Evolutionary conservation across 495 filamentous ascomycete genomes (phyloP).

Genomic region (Trichoderma reesei): DNA sequence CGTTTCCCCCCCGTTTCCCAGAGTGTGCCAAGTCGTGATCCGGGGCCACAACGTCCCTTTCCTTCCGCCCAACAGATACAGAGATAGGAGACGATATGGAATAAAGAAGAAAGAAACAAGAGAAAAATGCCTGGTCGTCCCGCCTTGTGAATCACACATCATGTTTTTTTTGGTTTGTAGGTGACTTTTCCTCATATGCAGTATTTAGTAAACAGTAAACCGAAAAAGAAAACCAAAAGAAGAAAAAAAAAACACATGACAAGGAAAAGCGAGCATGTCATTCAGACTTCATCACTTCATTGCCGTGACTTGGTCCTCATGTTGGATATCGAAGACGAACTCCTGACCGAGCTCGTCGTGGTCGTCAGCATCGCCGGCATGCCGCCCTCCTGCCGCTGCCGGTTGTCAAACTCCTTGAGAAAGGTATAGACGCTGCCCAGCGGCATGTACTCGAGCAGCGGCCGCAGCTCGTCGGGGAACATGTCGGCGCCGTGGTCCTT

Average conservation of each 20-base stretch:
- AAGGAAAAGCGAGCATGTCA: background rate
- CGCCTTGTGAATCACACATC: background rate
- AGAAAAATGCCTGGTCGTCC: background rate
- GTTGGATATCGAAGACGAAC: background rate
- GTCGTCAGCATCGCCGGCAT: background rate
- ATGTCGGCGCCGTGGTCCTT: slow-evolving; percentile 8
- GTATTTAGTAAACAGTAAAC: background rate
- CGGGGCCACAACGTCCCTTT: too few species aligned
- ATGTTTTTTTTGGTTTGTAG: background rate
- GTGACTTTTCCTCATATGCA: background rate
- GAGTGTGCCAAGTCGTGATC: too few species aligned
- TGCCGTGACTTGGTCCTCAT: background rate
- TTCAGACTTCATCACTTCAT: background rate
- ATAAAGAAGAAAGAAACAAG: background rate
- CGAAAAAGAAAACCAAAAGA: background rate
- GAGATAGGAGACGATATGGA: too few species aligned
- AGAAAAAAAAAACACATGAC: background rate
- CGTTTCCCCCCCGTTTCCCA: too few species aligned
- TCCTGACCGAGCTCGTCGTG: background rate
- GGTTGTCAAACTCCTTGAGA: slow-evolving; percentile 12
- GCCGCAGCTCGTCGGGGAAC: slow-evolving; percentile 12
- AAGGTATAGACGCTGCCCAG: slow-evolving; percentile 12
- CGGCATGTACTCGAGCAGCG: slow-evolving; percentile 11
- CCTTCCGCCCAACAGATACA: too few species aligned
- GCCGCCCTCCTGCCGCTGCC: background rate